Conservation (phyloP, 208 protist genomes). For the Tritrichomonas musculus region DNA sequence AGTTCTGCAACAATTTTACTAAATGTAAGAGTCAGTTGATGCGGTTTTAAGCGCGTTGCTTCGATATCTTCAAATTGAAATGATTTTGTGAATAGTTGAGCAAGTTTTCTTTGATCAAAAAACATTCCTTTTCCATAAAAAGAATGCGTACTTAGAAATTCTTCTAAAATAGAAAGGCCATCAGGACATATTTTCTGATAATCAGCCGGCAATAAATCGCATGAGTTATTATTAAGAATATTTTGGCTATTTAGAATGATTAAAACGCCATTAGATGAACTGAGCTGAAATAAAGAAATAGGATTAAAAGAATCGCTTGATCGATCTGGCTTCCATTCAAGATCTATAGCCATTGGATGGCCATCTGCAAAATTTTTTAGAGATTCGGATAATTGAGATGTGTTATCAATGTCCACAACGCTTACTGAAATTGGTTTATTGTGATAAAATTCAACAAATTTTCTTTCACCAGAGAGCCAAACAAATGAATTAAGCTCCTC, state of each 20-base stretch:
- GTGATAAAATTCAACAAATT: not conserved
- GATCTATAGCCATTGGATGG: not conserved
- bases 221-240: no score
- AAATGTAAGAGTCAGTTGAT: not conserved
- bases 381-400: not conserved
- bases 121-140: slow-evolving; percentile 10
- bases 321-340: not conserved
- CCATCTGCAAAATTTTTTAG: not conserved
- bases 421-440: not conserved
- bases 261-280: not conserved
- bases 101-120: not conserved
- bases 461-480: not conserved
- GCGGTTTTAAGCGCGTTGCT: not conserved
- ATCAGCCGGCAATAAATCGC: no score
- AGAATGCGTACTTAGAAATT: not conserved
- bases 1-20: not conserved
- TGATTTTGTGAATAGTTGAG: not conserved
- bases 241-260: not conserved
- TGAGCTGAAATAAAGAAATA: slow-evolving; percentile 9
- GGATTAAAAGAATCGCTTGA: not conserved
- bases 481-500: not conserved
- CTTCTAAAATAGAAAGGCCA: not conserved
- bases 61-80: not conserved
- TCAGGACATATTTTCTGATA: no score
- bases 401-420: not conserved